phyloP scores from a whole-genome alignment of 2,329 filamentous ascomycete species.

The Ploettnerulaceae sp. region DNA sequence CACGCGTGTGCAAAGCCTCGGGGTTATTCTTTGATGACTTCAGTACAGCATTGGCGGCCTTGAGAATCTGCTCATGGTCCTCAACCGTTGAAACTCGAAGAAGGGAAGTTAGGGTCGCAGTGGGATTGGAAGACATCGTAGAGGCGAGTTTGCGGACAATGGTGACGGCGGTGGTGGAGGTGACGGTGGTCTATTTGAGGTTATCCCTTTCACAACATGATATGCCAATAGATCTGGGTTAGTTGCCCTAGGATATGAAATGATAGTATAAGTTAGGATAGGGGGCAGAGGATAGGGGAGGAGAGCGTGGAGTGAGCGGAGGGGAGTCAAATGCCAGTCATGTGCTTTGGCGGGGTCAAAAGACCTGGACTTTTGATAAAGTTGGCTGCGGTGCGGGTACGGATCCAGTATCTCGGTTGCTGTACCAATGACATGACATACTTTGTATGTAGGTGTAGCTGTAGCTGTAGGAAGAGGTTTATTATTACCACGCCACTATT shows the following conservation, averaged over 20 bases:
- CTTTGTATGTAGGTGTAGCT: no score
- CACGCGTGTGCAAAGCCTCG: constrained; percentile 62
- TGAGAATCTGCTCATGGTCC: constrained; percentile 71
- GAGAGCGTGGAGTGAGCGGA: background rate
- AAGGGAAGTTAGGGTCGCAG: constrained; percentile 31
- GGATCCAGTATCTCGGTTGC: background rate
- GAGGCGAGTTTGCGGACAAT: constrained; percentile 3
- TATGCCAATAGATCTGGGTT: no score
- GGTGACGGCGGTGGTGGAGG: no score
- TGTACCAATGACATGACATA: no score
- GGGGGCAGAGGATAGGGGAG: background rate
- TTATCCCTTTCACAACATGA: background rate
- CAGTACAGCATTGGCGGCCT: constrained; percentile 56
- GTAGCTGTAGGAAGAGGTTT: no score
- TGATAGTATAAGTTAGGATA: no score
- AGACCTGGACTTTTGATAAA: background rate
- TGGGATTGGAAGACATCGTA: constrained; percentile 32
- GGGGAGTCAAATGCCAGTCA: no score
- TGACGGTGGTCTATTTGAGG: no score
- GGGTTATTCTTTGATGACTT: constrained; percentile 53
- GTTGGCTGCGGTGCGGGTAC: background rate
- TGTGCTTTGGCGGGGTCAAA: background rate
- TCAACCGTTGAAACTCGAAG: constrained; percentile 52
- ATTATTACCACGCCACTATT: no score
- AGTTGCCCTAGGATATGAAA: no score